phyloP scores from a whole-genome alignment of 2,329 filamentous ascomycete genomes.

The Plectosphaerella plurivora region DNA sequence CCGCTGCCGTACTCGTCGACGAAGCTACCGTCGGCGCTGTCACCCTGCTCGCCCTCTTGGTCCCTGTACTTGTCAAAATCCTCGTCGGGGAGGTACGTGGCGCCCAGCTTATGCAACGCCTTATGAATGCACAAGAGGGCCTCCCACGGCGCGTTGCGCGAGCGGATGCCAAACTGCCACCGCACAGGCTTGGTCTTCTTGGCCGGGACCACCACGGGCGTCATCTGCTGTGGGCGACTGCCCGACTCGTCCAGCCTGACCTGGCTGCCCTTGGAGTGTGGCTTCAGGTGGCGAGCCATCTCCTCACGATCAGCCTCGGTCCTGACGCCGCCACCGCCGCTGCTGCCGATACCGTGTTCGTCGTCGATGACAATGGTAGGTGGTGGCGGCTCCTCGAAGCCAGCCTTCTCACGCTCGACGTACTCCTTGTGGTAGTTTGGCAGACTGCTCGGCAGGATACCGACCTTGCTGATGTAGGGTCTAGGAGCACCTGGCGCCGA shows the following conservation, averaged over 20 bases:
- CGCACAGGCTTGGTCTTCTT: constrained; percentile 79
- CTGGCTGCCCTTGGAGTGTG: constrained; percentile 71
- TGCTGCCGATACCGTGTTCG: constrained; percentile 30
- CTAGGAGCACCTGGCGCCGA: constrained; percentile 46
- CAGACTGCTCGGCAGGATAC: constrained; percentile 85
- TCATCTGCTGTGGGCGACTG: constrained; percentile 58
- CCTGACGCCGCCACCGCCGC: constrained; percentile 21
- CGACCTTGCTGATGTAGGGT: constrained; percentile 76
- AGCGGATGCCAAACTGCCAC: constrained; percentile 98
- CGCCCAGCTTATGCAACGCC: constrained; percentile 80
- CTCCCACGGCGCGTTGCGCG: constrained; percentile 88
- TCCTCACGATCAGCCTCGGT: constrained; percentile 76
- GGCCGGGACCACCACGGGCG: constrained; percentile 50
- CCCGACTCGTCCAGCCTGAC: constrained; percentile 62
- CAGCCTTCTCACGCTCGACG: constrained; percentile 67
- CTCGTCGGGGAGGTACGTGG: constrained; percentile 75
- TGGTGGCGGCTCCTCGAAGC: constrained; percentile 37
- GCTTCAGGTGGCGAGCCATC: constrained; percentile 75
- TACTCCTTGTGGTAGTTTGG: constrained; percentile 88
- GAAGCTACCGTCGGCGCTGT: constrained; percentile 36
- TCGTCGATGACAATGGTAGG: constrained; percentile 43
- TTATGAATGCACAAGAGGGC: constrained; percentile 95
- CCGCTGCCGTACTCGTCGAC: constrained; percentile 30
- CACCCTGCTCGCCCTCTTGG: constrained; percentile 34
- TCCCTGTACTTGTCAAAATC: constrained; percentile 44